These are phyloP conservation scores for Syzygium oleosum DNA, from an alignment of 345 rosid genomes.

Conservation along the genomic window DNA sequence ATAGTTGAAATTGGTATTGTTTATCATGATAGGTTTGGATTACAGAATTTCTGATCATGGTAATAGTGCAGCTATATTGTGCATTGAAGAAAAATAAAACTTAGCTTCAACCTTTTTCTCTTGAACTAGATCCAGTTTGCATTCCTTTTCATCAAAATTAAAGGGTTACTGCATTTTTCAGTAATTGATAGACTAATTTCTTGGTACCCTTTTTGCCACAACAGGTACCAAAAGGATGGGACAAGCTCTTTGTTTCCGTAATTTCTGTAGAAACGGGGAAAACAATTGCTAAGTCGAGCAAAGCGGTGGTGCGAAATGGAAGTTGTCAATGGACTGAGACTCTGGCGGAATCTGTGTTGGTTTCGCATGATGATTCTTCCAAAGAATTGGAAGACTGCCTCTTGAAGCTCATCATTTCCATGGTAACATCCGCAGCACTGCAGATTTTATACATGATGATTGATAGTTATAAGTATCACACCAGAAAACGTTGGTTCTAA, in stretches of 20 bases:
- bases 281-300: constrained; percentile 35
- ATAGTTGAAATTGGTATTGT: neutral
- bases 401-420: constrained; percentile 36
- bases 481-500: neutral
- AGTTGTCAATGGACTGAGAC: constrained; percentile 50
- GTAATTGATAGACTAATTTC: neutral
- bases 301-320: constrained; percentile 31
- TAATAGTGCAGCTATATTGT: neutral
- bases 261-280: constrained; percentile 39
- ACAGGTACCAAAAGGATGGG: constrained; percentile 72
- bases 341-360: constrained; percentile 32
- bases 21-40: neutral
- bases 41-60: neutral
- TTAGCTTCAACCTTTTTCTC: neutral
- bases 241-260: constrained; percentile 37
- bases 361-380: constrained; percentile 23
- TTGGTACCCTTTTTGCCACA: neutral
- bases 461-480: neutral
- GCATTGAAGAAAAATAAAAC: neutral
- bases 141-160: neutral
- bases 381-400: constrained; percentile 24
- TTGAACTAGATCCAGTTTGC: neutral
- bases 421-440: constrained; percentile 11
- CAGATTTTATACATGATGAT: neutral
- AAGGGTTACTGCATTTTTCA: neutral